Percentiles rank a stretch among this genome's conserved stretches.
Conservation (phyloP, 805 yeast species). For the Saturnispora serradocipensis region DNA sequence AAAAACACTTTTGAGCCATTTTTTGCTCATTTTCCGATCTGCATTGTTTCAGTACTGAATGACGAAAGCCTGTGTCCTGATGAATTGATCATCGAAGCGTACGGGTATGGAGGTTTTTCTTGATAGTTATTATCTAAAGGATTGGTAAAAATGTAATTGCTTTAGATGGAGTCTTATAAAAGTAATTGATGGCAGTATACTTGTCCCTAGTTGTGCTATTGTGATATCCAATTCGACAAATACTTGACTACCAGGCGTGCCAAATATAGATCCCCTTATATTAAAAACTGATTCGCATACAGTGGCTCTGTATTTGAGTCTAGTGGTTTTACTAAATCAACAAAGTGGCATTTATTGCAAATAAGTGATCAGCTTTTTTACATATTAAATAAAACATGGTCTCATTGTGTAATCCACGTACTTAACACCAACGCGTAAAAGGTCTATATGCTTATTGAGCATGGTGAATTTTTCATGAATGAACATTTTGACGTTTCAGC, state of each 20-base stretch:
- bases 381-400: no score
- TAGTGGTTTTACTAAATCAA: not conserved
- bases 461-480: no score
- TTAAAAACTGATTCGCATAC: not conserved
- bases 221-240: not conserved
- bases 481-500: no score
- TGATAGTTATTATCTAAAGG: constrained; percentile 1
- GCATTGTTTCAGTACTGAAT: not conserved
- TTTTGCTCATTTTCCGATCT: not conserved
- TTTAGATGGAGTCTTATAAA: not conserved
- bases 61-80: not conserved
- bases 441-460: no score
- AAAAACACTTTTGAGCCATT: not conserved
- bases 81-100: not conserved
- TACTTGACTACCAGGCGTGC: not conserved
- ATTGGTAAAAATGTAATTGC: not conserved
- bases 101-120: constrained; percentile 1
- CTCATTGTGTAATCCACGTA: no score
- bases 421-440: no score
- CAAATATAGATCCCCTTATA: not conserved
- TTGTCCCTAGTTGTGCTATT: not conserved
- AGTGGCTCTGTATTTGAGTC: not conserved
- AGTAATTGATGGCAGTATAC: not conserved
- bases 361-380: no score
- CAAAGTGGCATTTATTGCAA: not conserved